Evolutionary conservation across 768 basidiomycete genomes (phyloP).

Genomic region (Boletus sp.): DNA sequence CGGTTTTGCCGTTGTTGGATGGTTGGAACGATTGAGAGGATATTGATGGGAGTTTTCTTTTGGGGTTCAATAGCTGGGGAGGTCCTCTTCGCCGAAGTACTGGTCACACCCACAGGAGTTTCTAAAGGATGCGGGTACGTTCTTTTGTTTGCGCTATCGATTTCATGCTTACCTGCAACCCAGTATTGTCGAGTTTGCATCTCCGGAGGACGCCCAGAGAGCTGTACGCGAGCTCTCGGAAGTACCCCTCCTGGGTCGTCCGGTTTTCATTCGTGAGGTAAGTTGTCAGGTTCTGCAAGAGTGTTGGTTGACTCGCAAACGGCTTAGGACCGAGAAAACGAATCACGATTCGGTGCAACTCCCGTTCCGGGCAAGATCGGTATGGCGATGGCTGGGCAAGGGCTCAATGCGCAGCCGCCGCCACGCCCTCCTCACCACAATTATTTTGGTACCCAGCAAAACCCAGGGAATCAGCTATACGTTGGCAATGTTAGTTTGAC

Average conservation of each 20-base stretch:
- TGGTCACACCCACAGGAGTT: slow-evolving; percentile 92
- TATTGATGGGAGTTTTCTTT: slow-evolving; percentile 93
- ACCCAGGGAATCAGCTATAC: slow-evolving; percentile 88
- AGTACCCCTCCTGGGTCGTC: slow-evolving; percentile 83
- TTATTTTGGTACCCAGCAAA: slow-evolving; percentile 51
- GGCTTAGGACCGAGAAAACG: slow-evolving; percentile 88
- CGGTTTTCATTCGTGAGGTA: slow-evolving; percentile 96
- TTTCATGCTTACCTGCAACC: slow-evolving; percentile 9
- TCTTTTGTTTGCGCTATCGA: not conserved
- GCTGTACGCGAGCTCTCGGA: slow-evolving; percentile 91
- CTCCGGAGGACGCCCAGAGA: slow-evolving; percentile 84
- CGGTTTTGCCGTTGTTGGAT: slow-evolving; percentile 43
- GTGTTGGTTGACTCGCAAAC: not conserved
- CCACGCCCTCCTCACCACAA: slow-evolving; percentile 83
- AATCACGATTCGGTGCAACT: slow-evolving; percentile 92
- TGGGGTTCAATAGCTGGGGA: slow-evolving; percentile 95
- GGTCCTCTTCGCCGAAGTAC: slow-evolving; percentile 99
- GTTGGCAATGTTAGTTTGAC: slow-evolving; percentile 73
- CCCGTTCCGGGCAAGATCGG: slow-evolving; percentile 96
- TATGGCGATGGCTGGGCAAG: slow-evolving; percentile 93
- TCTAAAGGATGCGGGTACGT: slow-evolving; percentile 99
- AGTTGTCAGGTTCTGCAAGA: slow-evolving; percentile 1
- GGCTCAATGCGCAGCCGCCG: slow-evolving; percentile 72
- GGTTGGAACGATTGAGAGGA: slow-evolving; percentile 67
- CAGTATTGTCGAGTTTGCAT: slow-evolving; percentile 94